Evolutionary conservation across 768 basidiomycete species (phyloP).

Genomic region (Termitomyces sp.): DNA sequence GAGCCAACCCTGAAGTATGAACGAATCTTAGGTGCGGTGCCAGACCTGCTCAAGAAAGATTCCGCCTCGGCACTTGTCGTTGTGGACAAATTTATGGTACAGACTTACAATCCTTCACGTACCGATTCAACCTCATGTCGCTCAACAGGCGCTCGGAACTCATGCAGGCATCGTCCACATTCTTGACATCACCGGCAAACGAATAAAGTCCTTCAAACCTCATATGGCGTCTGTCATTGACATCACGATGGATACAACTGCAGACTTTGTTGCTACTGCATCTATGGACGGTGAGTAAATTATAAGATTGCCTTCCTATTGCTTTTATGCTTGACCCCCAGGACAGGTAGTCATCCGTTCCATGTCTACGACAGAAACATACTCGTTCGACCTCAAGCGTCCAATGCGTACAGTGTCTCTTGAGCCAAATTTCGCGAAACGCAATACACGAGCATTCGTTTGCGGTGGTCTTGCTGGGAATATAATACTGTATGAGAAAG

Average conservation of each 20-base stretch:
- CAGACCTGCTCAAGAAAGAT: constrained; percentile 83
- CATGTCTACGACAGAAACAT: constrained; percentile 69
- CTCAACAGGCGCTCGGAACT: constrained; percentile 77
- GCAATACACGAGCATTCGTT: constrained; percentile 72
- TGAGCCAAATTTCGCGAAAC: constrained; percentile 86
- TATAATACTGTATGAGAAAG: constrained; percentile 86
- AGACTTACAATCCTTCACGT: not conserved
- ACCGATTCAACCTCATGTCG: constrained; percentile 6
- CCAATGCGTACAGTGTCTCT: constrained; percentile 88
- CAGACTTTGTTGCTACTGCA: constrained; percentile 88
- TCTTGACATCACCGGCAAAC: constrained; percentile 69
- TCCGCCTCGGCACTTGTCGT: constrained; percentile 80
- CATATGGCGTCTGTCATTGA: constrained; percentile 86
- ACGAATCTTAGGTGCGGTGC: constrained; percentile 64
- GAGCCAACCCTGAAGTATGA: constrained; percentile 93
- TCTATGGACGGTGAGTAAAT: constrained; percentile 79
- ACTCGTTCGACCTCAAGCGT: constrained; percentile 86
- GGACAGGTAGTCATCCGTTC: constrained; percentile 91
- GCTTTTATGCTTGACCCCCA: constrained; percentile 28
- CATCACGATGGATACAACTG: constrained; percentile 76
- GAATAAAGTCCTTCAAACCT: constrained; percentile 86
- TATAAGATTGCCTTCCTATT: not conserved
- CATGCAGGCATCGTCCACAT: constrained; percentile 92
- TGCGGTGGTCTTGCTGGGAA: constrained; percentile 90
- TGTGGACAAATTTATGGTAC: constrained; percentile 68